Evolutionary conservation across 306 rosid species (phyloP), one percentile per base, ranked within the genome.

Genomic region (Sesbania bispinosa): DNA sequence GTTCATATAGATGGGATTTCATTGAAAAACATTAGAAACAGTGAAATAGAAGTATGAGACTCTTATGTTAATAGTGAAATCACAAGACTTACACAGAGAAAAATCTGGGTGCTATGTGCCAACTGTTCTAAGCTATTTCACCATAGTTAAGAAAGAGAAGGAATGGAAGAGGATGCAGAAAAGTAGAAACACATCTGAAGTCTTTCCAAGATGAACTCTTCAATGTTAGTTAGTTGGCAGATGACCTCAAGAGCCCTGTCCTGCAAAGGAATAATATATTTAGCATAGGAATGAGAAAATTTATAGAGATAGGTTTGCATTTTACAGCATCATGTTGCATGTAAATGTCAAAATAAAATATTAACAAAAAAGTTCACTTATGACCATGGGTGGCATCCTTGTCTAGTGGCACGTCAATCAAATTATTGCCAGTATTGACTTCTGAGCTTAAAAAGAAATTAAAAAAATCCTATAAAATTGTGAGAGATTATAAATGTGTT

Each of bases 271-370:
- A 66, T 52, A 50, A 60, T 60, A n/a, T n/a, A n/a, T n/a, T 62
- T 51, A 20, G 46, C 72, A 50, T 42, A 43, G 9, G 59, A 65
- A 41, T 59, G 14, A 64, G 53, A 52, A 14, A 24, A 41, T 50
- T 60, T 59, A 10, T 15, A 64, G 47, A 38, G 48, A 46, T 41
- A 43, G 1, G 47, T 77, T 42, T 14, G 21, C 43, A 46, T 61
- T 66, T 81, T 71, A 75, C 77, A 62, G 62, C 69, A 52, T 41
- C 80, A 81, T 51, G 69, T 78, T 78, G 85, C 79, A 66, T 59
- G 58, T 60, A 69, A 70, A 74, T 59, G 46, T 21, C 24, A 42
- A 79, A 75, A n/a, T n/a, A n/a, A n/a, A 13, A 19, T 3, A n/a
- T 24, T 16, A 16, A 66, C 1, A 77, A 32, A 65, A 80, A n/a